These are phyloP conservation scores for Suhomyces prunicola DNA, from an alignment of 805 yeast genomes.

Conservation along the genomic window DNA sequence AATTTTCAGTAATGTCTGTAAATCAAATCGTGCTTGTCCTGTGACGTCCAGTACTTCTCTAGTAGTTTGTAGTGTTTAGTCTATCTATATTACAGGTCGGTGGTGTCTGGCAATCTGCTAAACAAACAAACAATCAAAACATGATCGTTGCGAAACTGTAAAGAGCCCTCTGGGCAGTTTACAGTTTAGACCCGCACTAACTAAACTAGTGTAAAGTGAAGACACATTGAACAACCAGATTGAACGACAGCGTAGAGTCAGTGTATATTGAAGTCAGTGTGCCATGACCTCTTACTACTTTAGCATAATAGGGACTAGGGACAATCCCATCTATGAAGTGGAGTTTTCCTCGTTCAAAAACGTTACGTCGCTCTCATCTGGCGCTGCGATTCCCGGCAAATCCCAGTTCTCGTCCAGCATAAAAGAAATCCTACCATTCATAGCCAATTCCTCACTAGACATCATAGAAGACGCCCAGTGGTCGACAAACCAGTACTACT, in stretches of 20 bases:
- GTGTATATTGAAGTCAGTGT: neutral
- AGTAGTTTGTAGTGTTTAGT: too few relatives aligned
- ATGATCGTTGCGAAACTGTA: constrained; percentile 1
- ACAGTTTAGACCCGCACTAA: neutral
- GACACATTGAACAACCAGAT: too few relatives aligned
- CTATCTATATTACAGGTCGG: neutral
- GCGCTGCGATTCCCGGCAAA: constrained; percentile 38
- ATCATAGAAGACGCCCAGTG: constrained; percentile 89
- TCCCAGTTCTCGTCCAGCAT: constrained; percentile 65
- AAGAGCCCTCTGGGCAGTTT: neutral
- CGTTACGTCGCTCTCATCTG: constrained; percentile 7
- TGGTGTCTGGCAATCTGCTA: neutral
- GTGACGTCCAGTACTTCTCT: too few relatives aligned
- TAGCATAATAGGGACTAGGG: constrained; percentile 82
- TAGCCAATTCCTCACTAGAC: constrained; percentile 85
- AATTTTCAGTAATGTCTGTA: too few relatives aligned
- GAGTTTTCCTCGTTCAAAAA: constrained; percentile 72
- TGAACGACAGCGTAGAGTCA: neutral
- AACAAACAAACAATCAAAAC: neutral
- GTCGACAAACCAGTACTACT: constrained; percentile 60
- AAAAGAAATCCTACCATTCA: constrained; percentile 80
- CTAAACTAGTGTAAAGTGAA: too few relatives aligned
- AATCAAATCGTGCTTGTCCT: too few relatives aligned
- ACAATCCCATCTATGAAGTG: constrained; percentile 81
- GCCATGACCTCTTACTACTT: constrained; percentile 73